Percentiles rank a stretch among this genome's conserved stretches.
Evolutionary conservation across 2,329 filamentous ascomycete genomes (phyloP).

Genomic region (Zopfia rhizophila): DNA sequence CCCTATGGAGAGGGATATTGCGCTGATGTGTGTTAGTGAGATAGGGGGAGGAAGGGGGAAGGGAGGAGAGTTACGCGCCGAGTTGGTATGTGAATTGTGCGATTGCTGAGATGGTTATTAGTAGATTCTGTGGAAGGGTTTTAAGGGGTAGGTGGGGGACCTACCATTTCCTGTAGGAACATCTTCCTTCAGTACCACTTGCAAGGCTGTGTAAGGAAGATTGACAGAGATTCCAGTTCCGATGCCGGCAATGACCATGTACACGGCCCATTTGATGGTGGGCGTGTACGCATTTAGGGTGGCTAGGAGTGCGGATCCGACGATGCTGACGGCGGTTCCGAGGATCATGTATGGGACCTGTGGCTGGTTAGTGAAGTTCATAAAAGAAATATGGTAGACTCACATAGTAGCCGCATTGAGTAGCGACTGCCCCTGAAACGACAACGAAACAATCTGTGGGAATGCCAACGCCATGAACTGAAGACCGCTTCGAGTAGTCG

Average conservation of each 20-base stretch:
- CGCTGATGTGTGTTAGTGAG: too few relatives aligned
- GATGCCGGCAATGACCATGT: slow-evolving; percentile 14
- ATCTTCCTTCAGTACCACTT: slow-evolving; percentile 10
- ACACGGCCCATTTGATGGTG: slow-evolving; percentile 11
- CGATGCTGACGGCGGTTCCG: slow-evolving; percentile 1
- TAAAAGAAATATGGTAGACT: too few relatives aligned
- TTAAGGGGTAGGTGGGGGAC: too few relatives aligned
- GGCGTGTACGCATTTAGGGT: slow-evolving; percentile 5
- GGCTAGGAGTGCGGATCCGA: slow-evolving; percentile 11
- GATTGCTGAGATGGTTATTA: too few relatives aligned
- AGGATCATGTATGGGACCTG: slow-evolving; percentile 17
- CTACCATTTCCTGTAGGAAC: too few relatives aligned
- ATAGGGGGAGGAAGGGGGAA: too few relatives aligned
- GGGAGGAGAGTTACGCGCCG: too few relatives aligned
- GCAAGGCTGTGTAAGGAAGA: slow-evolving; percentile 17
- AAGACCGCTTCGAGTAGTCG: slow-evolving; percentile 45
- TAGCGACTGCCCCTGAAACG: background rate
- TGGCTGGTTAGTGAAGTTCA: too few relatives aligned
- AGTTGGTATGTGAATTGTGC: too few relatives aligned
- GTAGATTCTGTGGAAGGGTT: too few relatives aligned
- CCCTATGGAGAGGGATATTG: too few relatives aligned
- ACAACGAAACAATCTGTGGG: slow-evolving; percentile 1
- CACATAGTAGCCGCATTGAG: too few relatives aligned
- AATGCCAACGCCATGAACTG: slow-evolving; percentile 12
- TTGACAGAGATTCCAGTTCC: slow-evolving; percentile 17